Base-by-base conservation (phyloP, 179 eudicot species). In the Monotropa hypopitys region DNA sequence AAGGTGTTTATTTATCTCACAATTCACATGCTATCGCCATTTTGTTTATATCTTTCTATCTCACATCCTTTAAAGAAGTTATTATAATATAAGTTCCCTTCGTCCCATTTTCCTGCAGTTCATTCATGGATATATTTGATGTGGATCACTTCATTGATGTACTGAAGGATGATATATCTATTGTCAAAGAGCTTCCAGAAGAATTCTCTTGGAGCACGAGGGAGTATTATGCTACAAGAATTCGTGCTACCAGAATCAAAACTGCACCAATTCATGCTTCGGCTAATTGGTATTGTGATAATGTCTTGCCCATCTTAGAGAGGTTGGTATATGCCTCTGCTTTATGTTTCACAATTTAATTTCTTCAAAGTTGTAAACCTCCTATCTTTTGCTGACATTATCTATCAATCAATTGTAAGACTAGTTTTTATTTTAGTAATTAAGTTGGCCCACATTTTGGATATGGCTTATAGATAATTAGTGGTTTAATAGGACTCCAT, bases 191-290 rank as follows among this genome's bases (percentile, higher is more conserved):
- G 86, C 85, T 95, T 57, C 99, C 99, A 6, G 90, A 88, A 33
- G 95, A 93, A 77, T 95, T 84, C 82, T 79, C 89, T 28, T 93
- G 99, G 99, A 93, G 99, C 84, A 93, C 98, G 12, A 85, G 98
- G 74, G 97, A 87, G 82, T 95, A 93, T 79, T 95, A 95, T 81
- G 88, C 92, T 49, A 85, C 88, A 75, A 97, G 96, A 53, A 93
- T 93, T 80, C 92, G 98, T 72, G 92, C 90, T 79, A 95, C 95
- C 76, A 88, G 99, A 83, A 84, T 95, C 32, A 95, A 95, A 84
- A 93, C 88, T 50, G 98, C 99, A 67, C 98, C 99, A 46, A 92
- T 95, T 68, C 99, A 95, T 85, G 98, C 98, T 81, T 95, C 99
- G 16, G 97, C 88, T 56, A 85, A 93, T 81, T 95, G 99, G 99